A percentile compares a stretch with the other conserved stretches of the same genome.
Evolutionary conservation across 306 rosid genomes (phyloP).

Genomic region (Astragalus glycyphyllos): DNA sequence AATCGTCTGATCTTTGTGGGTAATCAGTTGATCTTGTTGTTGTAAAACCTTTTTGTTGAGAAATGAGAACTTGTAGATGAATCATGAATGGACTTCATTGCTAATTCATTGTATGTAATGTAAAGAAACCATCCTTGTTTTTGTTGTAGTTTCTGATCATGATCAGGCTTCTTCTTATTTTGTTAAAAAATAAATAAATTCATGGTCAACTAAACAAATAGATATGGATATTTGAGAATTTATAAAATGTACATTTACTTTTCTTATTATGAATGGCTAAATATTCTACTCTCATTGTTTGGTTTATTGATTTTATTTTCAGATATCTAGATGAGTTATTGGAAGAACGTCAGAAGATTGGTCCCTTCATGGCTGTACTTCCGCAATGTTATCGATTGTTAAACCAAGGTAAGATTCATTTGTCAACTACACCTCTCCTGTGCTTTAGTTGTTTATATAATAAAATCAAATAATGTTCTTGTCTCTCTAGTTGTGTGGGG

Average conservation of each 20-base stretch:
- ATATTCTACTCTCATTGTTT: constrained; percentile 11
- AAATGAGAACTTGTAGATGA: not conserved
- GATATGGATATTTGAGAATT: not conserved
- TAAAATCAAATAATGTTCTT: not conserved
- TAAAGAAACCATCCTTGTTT: not conserved
- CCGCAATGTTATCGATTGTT: constrained; percentile 72
- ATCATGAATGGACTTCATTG: constrained; percentile 15
- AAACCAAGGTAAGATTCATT: constrained; percentile 80
- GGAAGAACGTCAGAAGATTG: constrained; percentile 80
- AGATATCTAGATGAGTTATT: constrained; percentile 82
- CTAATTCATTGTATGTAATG: not conserved
- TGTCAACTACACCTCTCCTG: not conserved
- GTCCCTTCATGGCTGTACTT: constrained; percentile 80
- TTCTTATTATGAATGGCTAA: constrained; percentile 15
- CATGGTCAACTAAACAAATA: not conserved
- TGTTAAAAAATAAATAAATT: not conserved
- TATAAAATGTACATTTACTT: not conserved
- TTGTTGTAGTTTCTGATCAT: constrained; percentile 4
- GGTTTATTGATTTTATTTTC: constrained; percentile 34
- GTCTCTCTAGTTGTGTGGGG: constrained; percentile 1
- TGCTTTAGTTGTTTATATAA: constrained; percentile 6
- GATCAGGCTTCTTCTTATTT: not conserved
- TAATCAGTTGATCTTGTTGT: constrained; percentile 28
- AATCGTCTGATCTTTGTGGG: constrained; percentile 11
- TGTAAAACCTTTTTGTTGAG: not conserved